Evolutionary conservation across 495 filamentous ascomycete genomes (phyloP), one percentile per base, ranked within the genome.

Genomic region (Durotheca rogersii): DNA sequence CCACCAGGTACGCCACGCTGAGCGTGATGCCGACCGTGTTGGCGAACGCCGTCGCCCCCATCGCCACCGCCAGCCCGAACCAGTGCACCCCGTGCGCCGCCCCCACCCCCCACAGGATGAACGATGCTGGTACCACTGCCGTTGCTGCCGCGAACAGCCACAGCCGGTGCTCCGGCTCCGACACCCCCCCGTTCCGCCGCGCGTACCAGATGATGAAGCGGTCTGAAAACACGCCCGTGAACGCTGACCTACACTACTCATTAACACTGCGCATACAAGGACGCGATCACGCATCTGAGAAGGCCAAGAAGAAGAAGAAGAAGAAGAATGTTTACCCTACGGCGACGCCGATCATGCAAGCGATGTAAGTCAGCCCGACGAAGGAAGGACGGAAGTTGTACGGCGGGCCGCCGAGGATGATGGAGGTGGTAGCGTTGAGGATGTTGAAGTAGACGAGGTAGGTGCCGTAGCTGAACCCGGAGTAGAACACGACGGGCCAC

Each of bases 21-120:
- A 85, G 66, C 3, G 81, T 81, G 17, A 85, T 53, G 1, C 81
- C 81, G 47, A 80, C 71, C 11, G 76, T 77, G 49, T 81, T 84
- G 14, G 75, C 75, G 43, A 79, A 69, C 0, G 79, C 80, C 0
- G 84, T 71, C 11, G 79, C 57, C 40, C 78, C 77, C 80, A 84
- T 84, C 0, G 81, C 82, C 19, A 86, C 75, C 1, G 85, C 66
- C 3, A 82, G 68, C 2, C 82, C 83, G 41, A 84, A 81, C 80
- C 81, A 82, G 41, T 81, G 80, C 3, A 84, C 64, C 5, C 72
- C 56, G 37, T 81, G 78, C 0, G 82, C 82, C 6, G 82, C 81
- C 7, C 83, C 83, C 4, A 86, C 81, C n/a, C 84, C 83, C 82
- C 82, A 88, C 0, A 87, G 74, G 4, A 87, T 71, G 0, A 85